Evolutionary conservation across 495 filamentous ascomycete genomes (phyloP), one percentile per base, ranked within the genome.

Genomic region (Elaphomyces granulatus): DNA sequence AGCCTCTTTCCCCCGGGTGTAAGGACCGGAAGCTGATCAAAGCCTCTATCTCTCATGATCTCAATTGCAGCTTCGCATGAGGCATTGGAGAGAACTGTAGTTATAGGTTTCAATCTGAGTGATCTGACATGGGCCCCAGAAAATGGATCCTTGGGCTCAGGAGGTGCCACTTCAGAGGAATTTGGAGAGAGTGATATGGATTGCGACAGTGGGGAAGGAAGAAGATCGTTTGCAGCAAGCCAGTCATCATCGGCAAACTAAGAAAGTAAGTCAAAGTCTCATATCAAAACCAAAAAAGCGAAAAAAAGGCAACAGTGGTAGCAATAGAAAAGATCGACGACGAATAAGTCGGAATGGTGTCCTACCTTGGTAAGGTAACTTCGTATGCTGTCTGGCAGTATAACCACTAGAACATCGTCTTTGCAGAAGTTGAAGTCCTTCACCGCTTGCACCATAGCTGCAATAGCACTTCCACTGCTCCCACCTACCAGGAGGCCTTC

Each of bases 161-260:
- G 55, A 17, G 73, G 68, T 8, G 70, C 63, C 6, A 28, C 23
- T 6, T 12, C 23, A 12, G 23, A 6, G 6, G 6, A 6, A 12
- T 6, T 6, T 28, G 23, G 23, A 6, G 23, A 12, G 6, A 28
- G 12, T 12, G 23, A 28, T n/a, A n/a, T n/a, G n/a, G n/a, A n/a
- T n/a, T n/a, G n/a, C n/a, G n/a, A n/a, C n/a, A n/a, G n/a, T n/a
- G n/a, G n/a, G 7, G 74, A 59, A 1, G 79, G 69, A 10, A 94
- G 70, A 30, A 96, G 83, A 51, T 86, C 78, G 55, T 96, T 95
- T 34, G 88, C 88, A 36, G 83, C 86, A 36, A 96, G 78, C 92
- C 92, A 96, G 60, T 94, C 86, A 53, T 98, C 90, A 52, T 98
- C 92, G 45, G 87, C 83, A 53, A 98, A 98, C 72, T 75, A 40